Percentiles rank a stretch among this genome's conserved stretches.
Evolutionary conservation across 495 filamentous ascomycete genomes (phyloP).

Genomic region (Penicillium arizonense): DNA sequence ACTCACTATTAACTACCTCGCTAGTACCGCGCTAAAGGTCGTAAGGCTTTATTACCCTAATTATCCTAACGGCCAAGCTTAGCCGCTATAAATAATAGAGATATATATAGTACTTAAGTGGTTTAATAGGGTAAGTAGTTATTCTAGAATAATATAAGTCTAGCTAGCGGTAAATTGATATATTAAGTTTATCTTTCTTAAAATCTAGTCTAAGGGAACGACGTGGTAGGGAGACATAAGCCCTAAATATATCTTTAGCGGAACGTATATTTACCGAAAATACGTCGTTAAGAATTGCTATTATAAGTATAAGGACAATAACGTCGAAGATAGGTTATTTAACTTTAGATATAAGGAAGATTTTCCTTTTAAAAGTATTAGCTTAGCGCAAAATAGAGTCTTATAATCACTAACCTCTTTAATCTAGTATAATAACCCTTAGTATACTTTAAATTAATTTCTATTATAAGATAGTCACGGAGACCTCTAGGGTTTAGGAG

Average conservation of each 20-base stretch:
- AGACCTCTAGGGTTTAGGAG: constrained; percentile 11
- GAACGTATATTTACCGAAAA: constrained; percentile 6
- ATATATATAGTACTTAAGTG: constrained; percentile 9
- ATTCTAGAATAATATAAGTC: constrained; percentile 3
- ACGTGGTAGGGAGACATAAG: constrained; percentile 1
- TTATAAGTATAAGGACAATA: constrained; percentile 12
- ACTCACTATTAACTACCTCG: constrained; percentile 1
- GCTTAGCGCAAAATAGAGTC: neutral
- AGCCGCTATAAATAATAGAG: constrained; percentile 9
- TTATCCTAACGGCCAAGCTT: constrained; percentile 5
- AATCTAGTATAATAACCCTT: constrained; percentile 8
- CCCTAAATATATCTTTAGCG: constrained; percentile 8
- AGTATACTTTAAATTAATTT: constrained; percentile 13
- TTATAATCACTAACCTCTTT: constrained; percentile 2
- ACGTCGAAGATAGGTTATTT: constrained; percentile 13
- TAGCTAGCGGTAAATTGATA: constrained; percentile 12
- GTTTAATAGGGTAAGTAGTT: constrained; percentile 4
- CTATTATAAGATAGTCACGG: constrained; percentile 11
- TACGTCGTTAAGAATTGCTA: constrained; percentile 5
- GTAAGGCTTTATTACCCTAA: constrained; percentile 3
- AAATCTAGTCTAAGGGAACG: constrained; percentile 6
- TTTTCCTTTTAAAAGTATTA: constrained; percentile 9
- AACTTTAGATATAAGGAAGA: constrained; percentile 10
- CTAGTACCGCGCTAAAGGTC: constrained; percentile 3
- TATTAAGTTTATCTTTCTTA: constrained; percentile 1